Evolutionary conservation across 148 eudicot species (phyloP).

Genomic region (Vaccinium myrtillus): DNA sequence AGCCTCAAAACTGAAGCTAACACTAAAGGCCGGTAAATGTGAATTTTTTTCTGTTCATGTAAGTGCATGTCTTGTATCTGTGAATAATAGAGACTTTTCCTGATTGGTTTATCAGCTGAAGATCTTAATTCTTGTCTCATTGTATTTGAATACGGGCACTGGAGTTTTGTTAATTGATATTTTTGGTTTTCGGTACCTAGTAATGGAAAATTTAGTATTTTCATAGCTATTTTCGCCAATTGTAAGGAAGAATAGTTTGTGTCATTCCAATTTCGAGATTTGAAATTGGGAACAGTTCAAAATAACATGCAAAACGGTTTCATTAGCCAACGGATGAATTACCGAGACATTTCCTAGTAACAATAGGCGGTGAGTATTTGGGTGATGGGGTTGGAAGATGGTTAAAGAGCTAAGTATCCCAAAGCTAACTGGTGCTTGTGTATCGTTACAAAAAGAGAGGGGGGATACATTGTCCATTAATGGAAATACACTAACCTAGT

Average conservation of each 20-base stretch:
- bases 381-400: background rate
- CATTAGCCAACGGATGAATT: background rate
- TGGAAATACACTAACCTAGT: background rate
- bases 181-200: background rate
- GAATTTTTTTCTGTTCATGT: background rate
- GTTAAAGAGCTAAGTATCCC: background rate
- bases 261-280: background rate
- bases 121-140: background rate
- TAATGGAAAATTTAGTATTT: background rate
- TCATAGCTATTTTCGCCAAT: background rate
- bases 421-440: background rate
- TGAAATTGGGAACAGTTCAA: background rate
- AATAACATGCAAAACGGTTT: background rate
- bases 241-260: background rate
- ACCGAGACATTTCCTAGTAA: background rate
- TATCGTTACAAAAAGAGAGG: background rate
- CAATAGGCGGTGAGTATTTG: background rate
- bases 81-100: background rate
- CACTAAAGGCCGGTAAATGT: background rate
- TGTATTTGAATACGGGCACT: background rate
- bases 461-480: background rate
- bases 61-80: background rate
- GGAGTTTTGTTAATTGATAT: background rate
- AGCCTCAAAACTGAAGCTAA: too few relatives aligned
- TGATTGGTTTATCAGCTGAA: background rate